phyloP scores from a whole-genome alignment of 352 stramenopile genomes.

The Globisporangium splendens region DNA sequence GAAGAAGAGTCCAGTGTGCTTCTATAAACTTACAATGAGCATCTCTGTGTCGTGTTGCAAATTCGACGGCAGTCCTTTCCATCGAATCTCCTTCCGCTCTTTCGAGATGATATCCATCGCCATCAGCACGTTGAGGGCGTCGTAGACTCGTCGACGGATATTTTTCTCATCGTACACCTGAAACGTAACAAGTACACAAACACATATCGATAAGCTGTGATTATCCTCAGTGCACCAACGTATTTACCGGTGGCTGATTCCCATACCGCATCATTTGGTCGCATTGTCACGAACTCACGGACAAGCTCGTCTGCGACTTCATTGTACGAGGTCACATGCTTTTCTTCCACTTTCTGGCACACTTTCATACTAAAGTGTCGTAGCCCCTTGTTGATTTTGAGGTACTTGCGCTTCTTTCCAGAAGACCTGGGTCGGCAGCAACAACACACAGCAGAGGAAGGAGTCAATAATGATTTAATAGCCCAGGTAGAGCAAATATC shows the following conservation, averaged over 20 bases:
- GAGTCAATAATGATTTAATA: neutral
- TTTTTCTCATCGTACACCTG: constrained; percentile 94
- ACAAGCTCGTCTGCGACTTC: constrained; percentile 94
- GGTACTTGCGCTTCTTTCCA: constrained; percentile 73
- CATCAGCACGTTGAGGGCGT: constrained; percentile 97
- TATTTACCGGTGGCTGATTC: constrained; percentile 1
- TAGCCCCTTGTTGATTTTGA: constrained; percentile 90
- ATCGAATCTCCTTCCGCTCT: constrained; percentile 92
- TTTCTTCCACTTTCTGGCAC: constrained; percentile 96
- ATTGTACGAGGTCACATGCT: constrained; percentile 94
- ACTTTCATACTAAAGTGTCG: constrained; percentile 96
- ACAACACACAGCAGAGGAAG: constrained; percentile 1
- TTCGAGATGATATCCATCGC: constrained; percentile 98
- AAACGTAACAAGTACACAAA: neutral
- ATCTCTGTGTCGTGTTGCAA: constrained; percentile 86
- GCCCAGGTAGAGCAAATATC: neutral
- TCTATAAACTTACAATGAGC: constrained; percentile 47
- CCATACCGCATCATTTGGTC: constrained; percentile 63
- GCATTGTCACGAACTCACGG: constrained; percentile 85
- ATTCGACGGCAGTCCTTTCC: constrained; percentile 78
- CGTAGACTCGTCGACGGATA: constrained; percentile 95
- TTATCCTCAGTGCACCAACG: neutral
- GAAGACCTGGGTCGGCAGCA: constrained; percentile 28
- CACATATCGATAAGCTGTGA: neutral
- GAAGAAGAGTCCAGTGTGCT: no score